Evolutionary conservation across 176 grass and related monocot species (phyloP), one percentile per base, ranked within the genome.

Genomic region (Cocos nucifera): DNA sequence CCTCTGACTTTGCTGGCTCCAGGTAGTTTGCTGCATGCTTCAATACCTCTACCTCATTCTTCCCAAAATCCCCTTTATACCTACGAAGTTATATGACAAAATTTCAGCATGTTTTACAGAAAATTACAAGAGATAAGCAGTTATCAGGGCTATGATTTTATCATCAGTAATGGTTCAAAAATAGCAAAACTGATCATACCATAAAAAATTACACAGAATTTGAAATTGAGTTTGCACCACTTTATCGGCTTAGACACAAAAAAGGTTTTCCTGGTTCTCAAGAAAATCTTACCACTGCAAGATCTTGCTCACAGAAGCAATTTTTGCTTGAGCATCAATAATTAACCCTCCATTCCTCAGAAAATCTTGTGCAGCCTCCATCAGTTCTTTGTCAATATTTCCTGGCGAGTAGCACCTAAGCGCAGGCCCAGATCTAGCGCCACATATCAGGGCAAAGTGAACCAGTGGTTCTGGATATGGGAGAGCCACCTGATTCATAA

Each of bases 381-480:
- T 84, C 51, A 96, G 69, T 67, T 96, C 91, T 63, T 87, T 90
- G 64, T 96, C 91, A 23, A 96, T 82, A 77, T 96, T 84, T 77
- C 86, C 83, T 51, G 91, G 91, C 0, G 91, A 96, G 65, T 96
- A 96, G 58, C 83, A 90, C 70, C 78, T 63, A 49, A 96, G 86
- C 51, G 83, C 75, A 49, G 91, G 80, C 61, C 91, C 91, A 65
- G 91, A 96, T 84, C 82, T 84, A 57, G 91, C 85, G 9, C 91
- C 86, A 84, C 58, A 84, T 60, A 96, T 83, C 83, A 96, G 82
- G 62, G 91, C 83, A 84, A 95, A 96, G 80, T 96, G 91, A 86
- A 90, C 83, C 61, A 96, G 72, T 63, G 91, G 86, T 81, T 96
- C 91, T 66, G 75, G 71, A 66, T 96, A 82, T 59, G 83, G 78